Conservation (phyloP, 306 rosid genomes). For the Cucumis sativus region DNA sequence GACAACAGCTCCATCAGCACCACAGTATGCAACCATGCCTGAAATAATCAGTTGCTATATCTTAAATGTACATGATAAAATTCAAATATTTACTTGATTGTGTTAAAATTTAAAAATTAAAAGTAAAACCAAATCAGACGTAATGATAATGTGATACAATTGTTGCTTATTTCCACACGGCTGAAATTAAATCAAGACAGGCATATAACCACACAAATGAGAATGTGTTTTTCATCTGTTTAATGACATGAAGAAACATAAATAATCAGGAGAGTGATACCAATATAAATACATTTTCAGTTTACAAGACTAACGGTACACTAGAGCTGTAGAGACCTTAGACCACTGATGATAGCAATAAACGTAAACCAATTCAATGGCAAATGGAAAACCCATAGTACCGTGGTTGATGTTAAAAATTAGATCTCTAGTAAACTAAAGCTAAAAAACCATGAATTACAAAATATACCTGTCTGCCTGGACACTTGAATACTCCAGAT, state of each 20-base stretch:
- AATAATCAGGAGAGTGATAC: neutral
- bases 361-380: neutral
- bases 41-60: constrained; percentile 7
- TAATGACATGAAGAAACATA: neutral
- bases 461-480: constrained; percentile 47
- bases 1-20: constrained; percentile 65
- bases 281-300: neutral
- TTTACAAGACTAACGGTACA: neutral
- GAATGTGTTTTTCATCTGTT: neutral
- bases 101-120: neutral
- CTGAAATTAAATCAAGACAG: neutral
- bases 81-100: neutral
- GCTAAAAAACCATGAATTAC: neutral
- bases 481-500: constrained; percentile 86
- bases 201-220: neutral
- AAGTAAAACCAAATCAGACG: neutral
- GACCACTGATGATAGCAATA: neutral
- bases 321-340: neutral
- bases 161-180: neutral
- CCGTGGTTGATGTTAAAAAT: neutral
- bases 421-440: neutral
- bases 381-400: neutral
- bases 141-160: neutral
- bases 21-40: constrained; percentile 87
- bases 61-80: neutral